Base-by-base conservation (phyloP, 2,329 filamentous ascomycete genomes). In the Cercospora zeina region DNA sequence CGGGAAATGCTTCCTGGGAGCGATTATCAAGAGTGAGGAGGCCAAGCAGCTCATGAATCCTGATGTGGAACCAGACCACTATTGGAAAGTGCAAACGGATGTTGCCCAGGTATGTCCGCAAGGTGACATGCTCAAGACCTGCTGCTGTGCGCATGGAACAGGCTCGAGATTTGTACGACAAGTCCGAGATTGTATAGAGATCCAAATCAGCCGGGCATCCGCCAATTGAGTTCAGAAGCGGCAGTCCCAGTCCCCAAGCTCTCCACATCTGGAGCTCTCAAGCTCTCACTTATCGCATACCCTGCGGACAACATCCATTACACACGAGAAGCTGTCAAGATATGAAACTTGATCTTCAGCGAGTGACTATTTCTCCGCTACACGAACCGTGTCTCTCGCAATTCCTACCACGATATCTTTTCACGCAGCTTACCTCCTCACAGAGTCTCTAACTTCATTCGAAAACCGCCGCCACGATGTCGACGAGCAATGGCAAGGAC, bases 11-110 rank as follows among this genome's bases (percentile, higher is more conserved):
- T 79, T 31, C 77, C 78, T 3, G 80, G 77, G 24, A 77, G 76
- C n/a, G 69, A 76, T 53, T 82, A 82, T 65, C 80, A 83, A 71
- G 80, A 82, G 73, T 83, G 4, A 77, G 68, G 57, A 60, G 30
- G 30, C 47, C 4, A 31, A 39, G 50, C 30, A 36, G 27, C n/a
- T 58, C 3, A 13, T 31, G 37, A 47, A 37, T 30, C 21, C 39
- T 57, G 36, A 13, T 27, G 31, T 47, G 54, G 39, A 10, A 57
- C 3, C 54, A 57, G 54, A 47, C 39, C 24, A 57, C 36, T 49
- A 30, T 27, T 14, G 42, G 42, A 49, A 24, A 6, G 14, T 30
- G 42, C 19, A 24, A 49, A 4, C 24, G 21, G 7, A n/a, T 21
- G 31, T 53, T 21, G 49, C 49, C 31, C 16, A 53, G 49, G 49